A percentile compares a stretch with the other conserved stretches of the same genome.
Conservation (phyloP, 2,329 filamentous ascomycete species). For the Cordyceps farinosa region DNA sequence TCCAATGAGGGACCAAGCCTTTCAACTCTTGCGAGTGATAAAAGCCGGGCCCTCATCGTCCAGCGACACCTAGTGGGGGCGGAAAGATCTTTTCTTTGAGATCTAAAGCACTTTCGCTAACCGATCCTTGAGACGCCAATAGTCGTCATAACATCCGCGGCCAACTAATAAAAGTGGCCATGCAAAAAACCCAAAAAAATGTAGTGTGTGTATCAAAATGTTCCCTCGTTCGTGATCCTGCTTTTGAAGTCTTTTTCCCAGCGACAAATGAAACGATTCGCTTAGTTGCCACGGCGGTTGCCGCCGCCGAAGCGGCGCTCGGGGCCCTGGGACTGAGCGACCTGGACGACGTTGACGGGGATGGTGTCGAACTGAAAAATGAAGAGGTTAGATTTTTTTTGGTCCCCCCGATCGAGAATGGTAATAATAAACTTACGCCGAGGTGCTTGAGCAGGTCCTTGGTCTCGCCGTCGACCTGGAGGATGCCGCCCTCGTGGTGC, state of each 20-base stretch:
- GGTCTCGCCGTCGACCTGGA: constrained; percentile 95
- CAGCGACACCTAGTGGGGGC: constrained; percentile 83
- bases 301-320: constrained; percentile 77
- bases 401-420: neutral
- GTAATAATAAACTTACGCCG: constrained; percentile 67
- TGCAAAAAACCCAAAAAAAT: constrained; percentile 22
- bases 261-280: constrained; percentile 18
- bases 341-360: constrained; percentile 90
- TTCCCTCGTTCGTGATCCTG: constrained; percentile 11
- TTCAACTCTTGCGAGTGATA: constrained; percentile 30
- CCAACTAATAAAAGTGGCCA: constrained; percentile 20
- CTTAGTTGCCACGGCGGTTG: constrained; percentile 56
- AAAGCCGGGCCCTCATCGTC: constrained; percentile 36
- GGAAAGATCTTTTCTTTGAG: constrained; percentile 55
- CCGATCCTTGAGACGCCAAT: constrained; percentile 53
- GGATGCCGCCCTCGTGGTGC: constrained; percentile 89
- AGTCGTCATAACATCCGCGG: constrained; percentile 35
- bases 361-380: constrained; percentile 82
- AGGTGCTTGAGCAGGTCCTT: constrained; percentile 99
- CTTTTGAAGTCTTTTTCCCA: constrained; percentile 10
- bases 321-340: constrained; percentile 80
- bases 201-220: constrained; percentile 21
- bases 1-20: constrained; percentile 44
- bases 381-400: constrained; percentile 27
- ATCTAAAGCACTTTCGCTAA: constrained; percentile 56